Percentiles rank a stretch among this genome's conserved stretches.
phyloP scores from a whole-genome alignment of 257 asterid species.

The Asclepias syriaca region DNA sequence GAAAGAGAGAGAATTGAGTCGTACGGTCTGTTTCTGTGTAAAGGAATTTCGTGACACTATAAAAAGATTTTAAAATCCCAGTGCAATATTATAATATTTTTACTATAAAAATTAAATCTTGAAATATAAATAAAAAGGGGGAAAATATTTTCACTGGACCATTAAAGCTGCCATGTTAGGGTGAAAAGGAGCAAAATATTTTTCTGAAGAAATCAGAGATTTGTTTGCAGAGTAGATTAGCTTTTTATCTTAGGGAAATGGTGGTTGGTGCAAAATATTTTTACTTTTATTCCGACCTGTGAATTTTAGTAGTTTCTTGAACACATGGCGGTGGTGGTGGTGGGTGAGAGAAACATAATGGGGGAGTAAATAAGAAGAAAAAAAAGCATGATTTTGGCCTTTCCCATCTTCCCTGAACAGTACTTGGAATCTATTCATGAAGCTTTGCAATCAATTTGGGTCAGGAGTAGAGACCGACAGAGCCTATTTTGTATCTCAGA shows the following conservation, averaged over 20 bases:
- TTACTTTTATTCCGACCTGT: too few species aligned
- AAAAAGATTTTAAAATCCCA: too few species aligned
- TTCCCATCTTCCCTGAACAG: background rate
- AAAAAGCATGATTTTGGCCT: conserved; percentile 13
- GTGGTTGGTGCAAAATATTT: too few species aligned
- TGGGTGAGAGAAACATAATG: background rate
- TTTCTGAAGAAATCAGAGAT: background rate
- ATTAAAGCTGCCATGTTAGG: too few species aligned
- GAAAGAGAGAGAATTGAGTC: background rate
- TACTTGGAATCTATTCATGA: too few species aligned
- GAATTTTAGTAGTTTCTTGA: background rate
- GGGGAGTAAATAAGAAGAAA: background rate
- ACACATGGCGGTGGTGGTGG: background rate
- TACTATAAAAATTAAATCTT: background rate
- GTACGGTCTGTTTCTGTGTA: background rate
- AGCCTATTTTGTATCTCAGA: too few species aligned
- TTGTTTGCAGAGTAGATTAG: background rate
- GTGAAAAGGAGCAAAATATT: background rate
- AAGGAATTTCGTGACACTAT: background rate
- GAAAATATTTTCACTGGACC: too few species aligned
- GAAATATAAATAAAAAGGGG: too few species aligned
- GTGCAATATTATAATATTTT: too few species aligned
- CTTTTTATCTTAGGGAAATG: too few species aligned
- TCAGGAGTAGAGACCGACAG: too few species aligned
- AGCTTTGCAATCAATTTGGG: too few species aligned